phyloP scores from a whole-genome alignment of 2,329 filamentous ascomycete species.

The Decorospora gaudefroyi region DNA sequence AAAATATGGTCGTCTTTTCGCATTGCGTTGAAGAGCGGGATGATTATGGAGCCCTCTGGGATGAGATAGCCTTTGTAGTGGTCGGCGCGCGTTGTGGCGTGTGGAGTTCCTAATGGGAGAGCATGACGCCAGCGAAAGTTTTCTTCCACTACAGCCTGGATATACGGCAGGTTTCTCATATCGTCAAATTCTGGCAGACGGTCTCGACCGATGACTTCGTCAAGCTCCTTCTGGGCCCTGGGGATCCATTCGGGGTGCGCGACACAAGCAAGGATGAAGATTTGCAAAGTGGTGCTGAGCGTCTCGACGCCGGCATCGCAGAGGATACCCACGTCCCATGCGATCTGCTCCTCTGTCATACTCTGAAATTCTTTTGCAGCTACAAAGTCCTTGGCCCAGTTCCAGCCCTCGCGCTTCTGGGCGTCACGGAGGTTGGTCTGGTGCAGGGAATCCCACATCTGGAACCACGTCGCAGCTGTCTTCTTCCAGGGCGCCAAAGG shows the following conservation, averaged over 20 bases:
- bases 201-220: constrained; percentile 26
- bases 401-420: constrained; percentile 22
- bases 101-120: constrained; percentile 50
- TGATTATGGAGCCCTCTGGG: constrained; percentile 49
- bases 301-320: constrained; percentile 33
- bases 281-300: constrained; percentile 16
- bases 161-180: constrained; percentile 30
- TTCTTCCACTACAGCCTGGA: constrained; percentile 38
- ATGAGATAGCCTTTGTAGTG: constrained; percentile 54
- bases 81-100: constrained; percentile 54
- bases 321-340: constrained; percentile 24
- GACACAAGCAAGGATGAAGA: constrained; percentile 24
- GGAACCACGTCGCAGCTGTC: constrained; percentile 21
- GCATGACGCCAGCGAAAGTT: constrained; percentile 43
- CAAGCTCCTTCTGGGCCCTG: no score
- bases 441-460: constrained; percentile 20
- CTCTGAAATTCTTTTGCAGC: constrained; percentile 15
- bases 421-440: constrained; percentile 23
- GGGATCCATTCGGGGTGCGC: constrained; percentile 14
- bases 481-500: constrained; percentile 42
- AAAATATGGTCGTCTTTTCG: constrained; percentile 38
- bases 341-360: constrained; percentile 20
- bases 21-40: constrained; percentile 43
- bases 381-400: constrained; percentile 18
- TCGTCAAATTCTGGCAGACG: constrained; percentile 32